Evolutionary conservation across 2,329 filamentous ascomycete genomes (phyloP), one percentile per base, ranked within the genome.

Genomic region (Ceratocystis diversiconidia): DNA sequence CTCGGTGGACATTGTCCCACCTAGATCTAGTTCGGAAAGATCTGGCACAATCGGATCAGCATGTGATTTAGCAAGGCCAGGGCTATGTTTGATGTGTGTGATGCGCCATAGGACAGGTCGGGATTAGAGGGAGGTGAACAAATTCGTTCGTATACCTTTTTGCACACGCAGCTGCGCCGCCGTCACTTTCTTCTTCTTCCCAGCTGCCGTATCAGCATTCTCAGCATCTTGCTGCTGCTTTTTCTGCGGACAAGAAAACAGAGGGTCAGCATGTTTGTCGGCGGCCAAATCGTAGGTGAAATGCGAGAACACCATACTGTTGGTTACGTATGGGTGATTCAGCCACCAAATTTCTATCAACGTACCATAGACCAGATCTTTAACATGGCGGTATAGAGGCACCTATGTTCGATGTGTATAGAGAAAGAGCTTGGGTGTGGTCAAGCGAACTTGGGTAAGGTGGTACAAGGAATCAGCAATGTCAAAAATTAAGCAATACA

Each of bases 301-400:
- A 25, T 50, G 28, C 76, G 72, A 15, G 36, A 41, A 15, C 36
- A 12, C 8, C 10, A 12, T 15, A 41, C 12, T 41, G 36, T 41
- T 15, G 36, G 12, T 15, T 8, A 41, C 36, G 10, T 12, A 41
- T 15, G 10, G 36, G 36, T 12, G 3, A 41, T 15, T 41, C 36
- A 41, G 3, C 10, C 36, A 4, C 10, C 36, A 41, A 15, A 44
- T 25, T 7, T 43, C 19, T 44, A 10, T 57, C 57, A 72, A 60
- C 82, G 63, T 80, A 95, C 91, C 92, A 97, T 96, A 72, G 91
- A 95, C 94, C 92, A 97, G 81, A 97, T 96, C 80, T 97, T 97
- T 82, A 96, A 83, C 94, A 97, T 97, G 74, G 19, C 43, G 62
- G 19, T 44, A 36, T 43, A 12, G 22, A 3, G 22, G 43, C 10